Evolutionary conservation across 306 rosid genomes (phyloP).

Genomic region (Lathyrus tuberosus): DNA sequence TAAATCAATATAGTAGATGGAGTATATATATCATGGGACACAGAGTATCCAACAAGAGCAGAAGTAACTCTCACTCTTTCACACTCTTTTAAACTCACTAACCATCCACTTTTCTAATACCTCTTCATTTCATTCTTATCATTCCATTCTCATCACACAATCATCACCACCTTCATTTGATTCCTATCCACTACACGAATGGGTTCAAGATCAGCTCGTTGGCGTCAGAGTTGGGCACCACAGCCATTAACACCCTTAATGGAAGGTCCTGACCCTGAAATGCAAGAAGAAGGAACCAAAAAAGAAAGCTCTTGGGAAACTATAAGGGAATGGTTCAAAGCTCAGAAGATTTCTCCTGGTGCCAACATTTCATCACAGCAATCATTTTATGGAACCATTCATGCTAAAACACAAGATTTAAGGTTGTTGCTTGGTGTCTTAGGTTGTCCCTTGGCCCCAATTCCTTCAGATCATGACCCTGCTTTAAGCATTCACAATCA

Average conservation of each 20-base stretch:
- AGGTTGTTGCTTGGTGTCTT: slow-evolving; percentile 89
- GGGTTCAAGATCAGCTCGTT: slow-evolving; percentile 71
- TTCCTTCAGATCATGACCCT: slow-evolving; percentile 60
- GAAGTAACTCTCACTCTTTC: slow-evolving; percentile 13
- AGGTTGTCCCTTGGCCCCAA: slow-evolving; percentile 95
- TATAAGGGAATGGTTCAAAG: slow-evolving; percentile 85
- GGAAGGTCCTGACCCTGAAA: slow-evolving; percentile 92
- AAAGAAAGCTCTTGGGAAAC: slow-evolving; percentile 90
- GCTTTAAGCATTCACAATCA: slow-evolving; percentile 45
- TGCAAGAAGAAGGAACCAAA: slow-evolving; percentile 83
- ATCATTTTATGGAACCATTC: slow-evolving; percentile 52
- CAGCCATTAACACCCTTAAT: slow-evolving; percentile 87
- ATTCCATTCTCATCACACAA: slow-evolving; percentile 15
- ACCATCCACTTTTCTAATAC: slow-evolving; percentile 33
- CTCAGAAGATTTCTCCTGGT: slow-evolving; percentile 58
- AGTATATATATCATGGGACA: not conserved
- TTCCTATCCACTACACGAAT: slow-evolving; percentile 27
- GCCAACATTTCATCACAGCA: slow-evolving; percentile 25
- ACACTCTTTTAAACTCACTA: slow-evolving; percentile 21
- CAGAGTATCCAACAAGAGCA: not conserved
- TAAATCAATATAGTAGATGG: no score
- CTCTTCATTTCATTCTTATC: slow-evolving; percentile 29
- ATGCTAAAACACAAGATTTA: slow-evolving; percentile 74
- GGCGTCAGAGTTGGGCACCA: slow-evolving; percentile 81
- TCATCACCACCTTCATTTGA: not conserved